Base-by-base conservation (phyloP, 306 rosid species). In the Vicia sativa region DNA sequence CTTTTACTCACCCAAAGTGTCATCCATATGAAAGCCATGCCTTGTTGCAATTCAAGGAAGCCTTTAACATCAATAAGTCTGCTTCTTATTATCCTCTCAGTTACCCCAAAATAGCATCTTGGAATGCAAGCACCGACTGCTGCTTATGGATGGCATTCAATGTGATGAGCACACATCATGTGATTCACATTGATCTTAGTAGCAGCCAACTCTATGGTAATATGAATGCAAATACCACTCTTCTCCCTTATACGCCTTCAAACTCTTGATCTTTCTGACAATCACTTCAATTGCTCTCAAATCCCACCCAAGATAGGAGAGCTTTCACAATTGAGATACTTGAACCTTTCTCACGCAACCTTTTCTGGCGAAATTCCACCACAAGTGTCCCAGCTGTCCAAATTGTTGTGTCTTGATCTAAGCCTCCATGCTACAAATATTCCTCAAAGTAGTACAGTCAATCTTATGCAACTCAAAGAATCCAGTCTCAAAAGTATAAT, bases 221-320 rank as follows among this genome's bases (percentile, higher is more conserved):
- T 29, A 8, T 70, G 37, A 23, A 59, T 70, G 48, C 67, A 12
- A 70, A 70, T 13, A 70, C 16, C 46, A 70, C 4, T 15, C 59
- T 70, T 59, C 58, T 45, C n/a, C 38, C 75, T 70, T 11, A 11
- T 13, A 1, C 57, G 39, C n/a, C 76, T 74, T 15, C 77, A 11
- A 6, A 44, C 21, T 0, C 80, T 73, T 37, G 59, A 64, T 39
- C 76, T 79, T 68, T 11, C 76, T 10, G 59, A 63, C 23, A 79
- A 79, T 69, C 9, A 74, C 49, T 79, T 79, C 75, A 78, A 53
- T 26, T 18, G 43, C 66, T 78, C 82, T 61, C 67, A 44, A 62
- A 67, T 78, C 21, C 82, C 82, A 2, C 37, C 78, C 4, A 62
- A 15, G 26, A 41, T 80, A 55, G 68, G 62, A 39, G 62, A 28